Percentiles rank a stretch among this genome's conserved stretches.
These are phyloP conservation scores for Giardia muris DNA, from an alignment of 208 protist species.

Conservation along the genomic window DNA sequence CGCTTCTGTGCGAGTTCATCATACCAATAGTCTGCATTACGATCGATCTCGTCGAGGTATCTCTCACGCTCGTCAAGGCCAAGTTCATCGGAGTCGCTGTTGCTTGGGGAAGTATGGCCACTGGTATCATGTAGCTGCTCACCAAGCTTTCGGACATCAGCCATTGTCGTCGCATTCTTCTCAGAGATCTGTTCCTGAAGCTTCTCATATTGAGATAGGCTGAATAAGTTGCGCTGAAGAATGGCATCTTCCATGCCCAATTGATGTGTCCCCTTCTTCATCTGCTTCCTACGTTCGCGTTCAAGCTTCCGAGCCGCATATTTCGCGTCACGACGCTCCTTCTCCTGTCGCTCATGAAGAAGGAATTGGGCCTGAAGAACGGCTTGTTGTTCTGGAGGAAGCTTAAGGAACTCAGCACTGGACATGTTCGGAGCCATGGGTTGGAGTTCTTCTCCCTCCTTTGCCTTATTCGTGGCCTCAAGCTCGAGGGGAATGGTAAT, in stretches of 20 bases:
- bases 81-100: not conserved
- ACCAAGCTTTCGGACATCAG: too few relatives aligned
- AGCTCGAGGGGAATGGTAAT: not conserved
- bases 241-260: not conserved
- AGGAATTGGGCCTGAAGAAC: not conserved
- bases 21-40: not conserved
- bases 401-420: not conserved
- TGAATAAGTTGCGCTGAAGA: too few relatives aligned
- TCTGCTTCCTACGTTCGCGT: not conserved
- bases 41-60: constrained; percentile 3
- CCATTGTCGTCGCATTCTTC: too few relatives aligned
- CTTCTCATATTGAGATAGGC: too few relatives aligned
- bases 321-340: not conserved
- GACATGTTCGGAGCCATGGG: not conserved
- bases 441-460: not conserved
- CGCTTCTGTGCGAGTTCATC: not conserved
- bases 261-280: not conserved
- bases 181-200: too few relatives aligned
- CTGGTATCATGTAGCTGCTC: too few relatives aligned
- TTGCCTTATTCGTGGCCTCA: not conserved
- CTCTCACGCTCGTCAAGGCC: not conserved
- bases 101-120: too few relatives aligned
- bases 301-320: not conserved
- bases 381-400: not conserved
- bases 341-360: not conserved